Conservation (phyloP, 2,329 filamentous ascomycete genomes). For the Neocatenulostroma microsporum region DNA sequence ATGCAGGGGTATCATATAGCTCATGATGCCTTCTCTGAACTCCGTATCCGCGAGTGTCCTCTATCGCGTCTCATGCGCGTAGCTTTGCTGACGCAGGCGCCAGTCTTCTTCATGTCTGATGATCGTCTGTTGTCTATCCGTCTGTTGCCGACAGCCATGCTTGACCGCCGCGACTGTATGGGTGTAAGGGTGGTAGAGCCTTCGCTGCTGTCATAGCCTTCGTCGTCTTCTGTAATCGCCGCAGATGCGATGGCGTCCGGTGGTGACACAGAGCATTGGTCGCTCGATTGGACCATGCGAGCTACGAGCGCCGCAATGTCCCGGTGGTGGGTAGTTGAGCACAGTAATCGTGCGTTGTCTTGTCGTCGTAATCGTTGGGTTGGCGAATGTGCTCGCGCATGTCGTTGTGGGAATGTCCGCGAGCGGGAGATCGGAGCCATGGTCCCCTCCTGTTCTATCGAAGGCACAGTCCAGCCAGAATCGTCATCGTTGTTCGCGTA, state of each 20-base stretch:
- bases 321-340: conserved; percentile 31
- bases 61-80: too few species aligned
- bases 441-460: conserved; percentile 11
- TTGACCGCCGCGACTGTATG: conserved; percentile 15
- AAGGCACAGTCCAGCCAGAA: conserved; percentile 22
- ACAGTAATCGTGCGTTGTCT: conserved; percentile 34
- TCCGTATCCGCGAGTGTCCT: too few species aligned
- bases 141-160: conserved; percentile 12
- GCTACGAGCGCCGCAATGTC: conserved; percentile 37
- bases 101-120: conserved; percentile 16
- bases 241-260: conserved; percentile 1
- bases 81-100: conserved; percentile 24
- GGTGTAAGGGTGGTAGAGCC: too few species aligned
- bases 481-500: conserved; percentile 27
- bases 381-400: conserved; percentile 24
- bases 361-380: conserved; percentile 35
- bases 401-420: conserved; percentile 3
- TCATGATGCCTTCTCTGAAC: too few species aligned
- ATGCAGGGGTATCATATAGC: too few species aligned
- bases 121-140: conserved; percentile 14
- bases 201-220: conserved; percentile 19
- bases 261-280: conserved; percentile 33
- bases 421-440: conserved; percentile 8
- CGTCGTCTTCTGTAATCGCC: conserved; percentile 14
- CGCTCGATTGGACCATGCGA: conserved; percentile 34